Evolutionary conservation across 2,329 filamentous ascomycete genomes (phyloP).

Genomic region (Clarireedia monteithiana): DNA sequence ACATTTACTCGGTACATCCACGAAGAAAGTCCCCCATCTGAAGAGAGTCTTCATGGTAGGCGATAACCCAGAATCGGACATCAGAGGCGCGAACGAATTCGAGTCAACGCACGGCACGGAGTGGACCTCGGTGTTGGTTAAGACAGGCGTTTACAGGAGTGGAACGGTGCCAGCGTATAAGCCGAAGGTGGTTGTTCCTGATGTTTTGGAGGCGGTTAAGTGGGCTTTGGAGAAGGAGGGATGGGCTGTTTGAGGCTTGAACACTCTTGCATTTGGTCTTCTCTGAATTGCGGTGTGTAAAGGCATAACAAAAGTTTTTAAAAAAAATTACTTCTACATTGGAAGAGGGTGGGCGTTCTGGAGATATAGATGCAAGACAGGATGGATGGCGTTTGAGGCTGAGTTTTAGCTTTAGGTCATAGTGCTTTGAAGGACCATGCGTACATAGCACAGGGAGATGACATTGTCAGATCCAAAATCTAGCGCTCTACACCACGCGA

Average conservation of each 20-base stretch:
- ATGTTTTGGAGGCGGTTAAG: constrained; percentile 69
- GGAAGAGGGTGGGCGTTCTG: too few relatives aligned
- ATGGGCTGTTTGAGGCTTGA: neutral
- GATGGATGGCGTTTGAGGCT: too few relatives aligned
- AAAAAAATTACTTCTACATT: too few relatives aligned
- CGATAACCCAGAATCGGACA: constrained; percentile 84
- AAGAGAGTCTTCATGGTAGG: constrained; percentile 88
- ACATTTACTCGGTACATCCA: constrained; percentile 9
- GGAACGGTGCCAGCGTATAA: constrained; percentile 47
- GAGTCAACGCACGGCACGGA: constrained; percentile 56
- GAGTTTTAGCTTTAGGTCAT: too few relatives aligned
- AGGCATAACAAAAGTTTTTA: too few relatives aligned
- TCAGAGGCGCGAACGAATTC: constrained; percentile 76
- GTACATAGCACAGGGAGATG: too few relatives aligned
- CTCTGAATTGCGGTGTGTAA: too few relatives aligned
- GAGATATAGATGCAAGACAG: too few relatives aligned
- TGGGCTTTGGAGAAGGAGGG: constrained; percentile 59
- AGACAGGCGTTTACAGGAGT: constrained; percentile 68
- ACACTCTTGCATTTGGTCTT: too few relatives aligned
- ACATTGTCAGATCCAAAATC: too few relatives aligned
- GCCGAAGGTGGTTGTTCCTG: constrained; percentile 60
- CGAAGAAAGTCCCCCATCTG: constrained; percentile 39
- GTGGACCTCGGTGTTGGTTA: constrained; percentile 72
- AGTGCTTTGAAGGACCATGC: too few relatives aligned
- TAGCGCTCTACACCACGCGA: too few relatives aligned